A percentile compares a stretch with the other conserved stretches of the same genome.
These are phyloP conservation scores for Pythium monospermum DNA, from an alignment of 352 stramenopile species.

Conservation along the genomic window DNA sequence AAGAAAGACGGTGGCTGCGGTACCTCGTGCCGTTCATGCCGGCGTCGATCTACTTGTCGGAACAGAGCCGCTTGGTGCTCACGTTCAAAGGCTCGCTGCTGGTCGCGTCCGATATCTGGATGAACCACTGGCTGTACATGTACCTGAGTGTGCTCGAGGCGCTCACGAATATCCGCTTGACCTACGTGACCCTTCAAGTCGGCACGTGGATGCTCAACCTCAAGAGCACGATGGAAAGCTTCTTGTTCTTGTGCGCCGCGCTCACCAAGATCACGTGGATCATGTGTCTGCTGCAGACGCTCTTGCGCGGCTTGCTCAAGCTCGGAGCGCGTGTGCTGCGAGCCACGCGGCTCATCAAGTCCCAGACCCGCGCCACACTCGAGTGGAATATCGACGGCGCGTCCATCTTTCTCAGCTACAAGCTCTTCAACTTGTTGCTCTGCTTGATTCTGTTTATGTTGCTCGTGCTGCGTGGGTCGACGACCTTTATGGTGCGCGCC, in stretches of 20 bases:
- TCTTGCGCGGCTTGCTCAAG: slow-evolving; percentile 27
- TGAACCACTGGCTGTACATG: slow-evolving; percentile 73
- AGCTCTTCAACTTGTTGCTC: slow-evolving; percentile 51
- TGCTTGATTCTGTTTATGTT: slow-evolving; percentile 39
- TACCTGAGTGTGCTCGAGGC: slow-evolving; percentile 47
- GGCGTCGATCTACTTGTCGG: slow-evolving; percentile 26
- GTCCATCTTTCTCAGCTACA: slow-evolving; percentile 51
- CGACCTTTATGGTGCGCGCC: slow-evolving; percentile 41
- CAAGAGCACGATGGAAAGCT: slow-evolving; percentile 41
- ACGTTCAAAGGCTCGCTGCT: slow-evolving; percentile 46
- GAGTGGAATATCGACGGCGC: slow-evolving; percentile 48
- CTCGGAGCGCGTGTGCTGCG: slow-evolving; percentile 26
- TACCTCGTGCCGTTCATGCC: slow-evolving; percentile 51
- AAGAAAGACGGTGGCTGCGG: slow-evolving; percentile 22
- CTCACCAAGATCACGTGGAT: slow-evolving; percentile 54
- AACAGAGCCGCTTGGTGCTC: slow-evolving; percentile 35
- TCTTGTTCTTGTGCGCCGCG: slow-evolving; percentile 46
- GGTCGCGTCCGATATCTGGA: slow-evolving; percentile 57
- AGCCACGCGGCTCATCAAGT: slow-evolving; percentile 27
- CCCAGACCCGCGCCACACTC: slow-evolving; percentile 25
- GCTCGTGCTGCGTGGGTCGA: slow-evolving; percentile 25
- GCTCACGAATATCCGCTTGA: slow-evolving; percentile 36
- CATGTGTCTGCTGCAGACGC: slow-evolving; percentile 45
- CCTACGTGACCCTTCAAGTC: slow-evolving; percentile 39
- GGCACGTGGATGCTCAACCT: slow-evolving; percentile 57